Percentiles rank a stretch among this genome's conserved stretches.
These are phyloP conservation scores for Rhododendron kiyosumense DNA, from an alignment of 148 eudicot genomes.

Conservation along the genomic window DNA sequence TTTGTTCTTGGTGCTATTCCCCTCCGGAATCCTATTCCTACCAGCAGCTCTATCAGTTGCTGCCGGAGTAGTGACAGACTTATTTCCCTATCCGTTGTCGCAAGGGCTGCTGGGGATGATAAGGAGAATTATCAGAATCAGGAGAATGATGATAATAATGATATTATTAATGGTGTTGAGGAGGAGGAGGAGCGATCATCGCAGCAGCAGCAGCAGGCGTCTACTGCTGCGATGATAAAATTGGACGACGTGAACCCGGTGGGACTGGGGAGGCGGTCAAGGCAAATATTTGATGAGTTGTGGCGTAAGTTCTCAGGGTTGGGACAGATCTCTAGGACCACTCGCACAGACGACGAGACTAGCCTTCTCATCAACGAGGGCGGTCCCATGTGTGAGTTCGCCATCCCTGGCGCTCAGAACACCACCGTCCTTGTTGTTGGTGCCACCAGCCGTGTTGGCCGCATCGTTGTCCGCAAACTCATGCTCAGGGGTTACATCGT, in stretches of 20 bases:
- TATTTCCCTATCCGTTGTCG: background rate
- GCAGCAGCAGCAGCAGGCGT: slow-evolving; percentile 15
- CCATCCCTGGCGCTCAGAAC: slow-evolving; percentile 92
- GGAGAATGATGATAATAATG: slow-evolving; percentile 23
- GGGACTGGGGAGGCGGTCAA: slow-evolving; percentile 79
- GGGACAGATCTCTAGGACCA: slow-evolving; percentile 90
- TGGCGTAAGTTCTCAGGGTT: slow-evolving; percentile 86
- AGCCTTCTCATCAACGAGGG: slow-evolving; percentile 48
- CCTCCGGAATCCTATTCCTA: background rate
- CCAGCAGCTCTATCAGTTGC: no score
- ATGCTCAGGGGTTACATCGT: slow-evolving; percentile 96
- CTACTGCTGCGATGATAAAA: slow-evolving; percentile 39
- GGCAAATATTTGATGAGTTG: slow-evolving; percentile 86
- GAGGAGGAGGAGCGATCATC: background rate
- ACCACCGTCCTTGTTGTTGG: slow-evolving; percentile 93
- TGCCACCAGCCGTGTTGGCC: slow-evolving; percentile 93
- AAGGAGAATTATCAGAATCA: slow-evolving; percentile 18
- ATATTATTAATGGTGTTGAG: slow-evolving; percentile 3
- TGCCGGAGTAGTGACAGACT: background rate
- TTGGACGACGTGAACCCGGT: slow-evolving; percentile 90
- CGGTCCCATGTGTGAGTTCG: slow-evolving; percentile 85
- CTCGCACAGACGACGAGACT: slow-evolving; percentile 42
- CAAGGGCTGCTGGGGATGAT: slow-evolving; percentile 11
- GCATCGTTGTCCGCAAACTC: slow-evolving; percentile 89
- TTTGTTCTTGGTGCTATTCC: background rate